phyloP scores from a whole-genome alignment of 2,329 filamentous ascomycete species.

The Leptographium wingfieldii region DNA sequence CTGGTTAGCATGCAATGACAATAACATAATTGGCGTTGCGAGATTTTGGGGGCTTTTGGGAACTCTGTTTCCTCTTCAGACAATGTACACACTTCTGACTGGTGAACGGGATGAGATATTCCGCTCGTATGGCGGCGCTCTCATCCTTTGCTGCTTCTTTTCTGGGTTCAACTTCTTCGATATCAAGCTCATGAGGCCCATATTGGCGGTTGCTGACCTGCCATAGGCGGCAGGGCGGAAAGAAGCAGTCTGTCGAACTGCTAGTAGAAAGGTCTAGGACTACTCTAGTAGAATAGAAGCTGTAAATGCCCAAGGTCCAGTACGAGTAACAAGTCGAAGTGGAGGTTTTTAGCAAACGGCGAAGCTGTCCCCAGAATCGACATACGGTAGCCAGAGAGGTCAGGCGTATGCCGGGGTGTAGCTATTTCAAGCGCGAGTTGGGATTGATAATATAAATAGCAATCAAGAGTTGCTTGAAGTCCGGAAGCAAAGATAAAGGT shows the following conservation, averaged over 20 bases:
- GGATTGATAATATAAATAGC: neutral
- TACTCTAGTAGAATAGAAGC: too few species aligned
- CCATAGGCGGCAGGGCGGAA: constrained; percentile 8
- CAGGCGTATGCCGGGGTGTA: too few species aligned
- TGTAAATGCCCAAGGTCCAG: too few species aligned
- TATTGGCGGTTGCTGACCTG: constrained; percentile 11
- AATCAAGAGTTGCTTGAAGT: neutral
- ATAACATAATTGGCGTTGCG: neutral
- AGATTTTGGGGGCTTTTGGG: neutral
- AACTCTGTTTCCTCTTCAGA: neutral
- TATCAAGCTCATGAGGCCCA: constrained; percentile 22
- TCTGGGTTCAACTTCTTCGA: constrained; percentile 13
- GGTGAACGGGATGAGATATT: constrained; percentile 11
- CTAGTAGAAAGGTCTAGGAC: neutral
- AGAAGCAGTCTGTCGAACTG: neutral
- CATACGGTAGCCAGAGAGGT: too few species aligned
- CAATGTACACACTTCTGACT: constrained; percentile 13
- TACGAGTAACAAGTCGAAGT: too few species aligned
- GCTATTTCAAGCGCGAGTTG: neutral
- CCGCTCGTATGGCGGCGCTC: constrained; percentile 14
- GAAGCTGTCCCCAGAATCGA: too few species aligned
- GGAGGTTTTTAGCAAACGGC: too few species aligned
- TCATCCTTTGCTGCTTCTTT: constrained; percentile 10
- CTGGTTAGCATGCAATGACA: neutral
- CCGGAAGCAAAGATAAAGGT: neutral